Evolutionary conservation across 768 basidiomycete species (phyloP).

Genomic region (Cyclocybe aegerita): DNA sequence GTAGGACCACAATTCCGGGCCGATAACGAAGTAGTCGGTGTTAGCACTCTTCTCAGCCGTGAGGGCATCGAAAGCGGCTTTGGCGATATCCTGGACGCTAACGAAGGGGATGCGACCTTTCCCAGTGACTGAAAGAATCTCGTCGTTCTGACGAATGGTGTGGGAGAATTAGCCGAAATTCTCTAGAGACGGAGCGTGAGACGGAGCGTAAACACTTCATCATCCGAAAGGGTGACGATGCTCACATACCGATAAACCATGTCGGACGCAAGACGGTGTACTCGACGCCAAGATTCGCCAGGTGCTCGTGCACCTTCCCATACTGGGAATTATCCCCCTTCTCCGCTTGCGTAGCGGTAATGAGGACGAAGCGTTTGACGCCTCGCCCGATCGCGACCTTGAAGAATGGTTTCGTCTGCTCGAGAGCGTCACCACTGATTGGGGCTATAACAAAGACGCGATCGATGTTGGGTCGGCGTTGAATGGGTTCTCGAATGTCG

Average conservation of each 20-base stretch:
- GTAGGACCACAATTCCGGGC: constrained; percentile 10
- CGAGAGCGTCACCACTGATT: background rate
- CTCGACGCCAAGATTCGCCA: constrained; percentile 19
- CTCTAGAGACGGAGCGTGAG: constrained; percentile 15
- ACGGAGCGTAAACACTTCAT: too few species aligned
- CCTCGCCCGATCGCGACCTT: constrained; percentile 25
- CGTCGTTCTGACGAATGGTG: constrained; percentile 19
- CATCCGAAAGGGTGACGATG: background rate
- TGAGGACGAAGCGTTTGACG: constrained; percentile 29
- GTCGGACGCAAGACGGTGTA: constrained; percentile 27
- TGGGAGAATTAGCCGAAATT: constrained; percentile 23
- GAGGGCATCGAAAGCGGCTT: constrained; percentile 24
- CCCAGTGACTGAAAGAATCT: constrained; percentile 14
- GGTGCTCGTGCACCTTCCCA: constrained; percentile 24
- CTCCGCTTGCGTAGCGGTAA: constrained; percentile 18
- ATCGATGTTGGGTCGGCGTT: too few species aligned
- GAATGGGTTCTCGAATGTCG: too few species aligned
- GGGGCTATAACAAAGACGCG: background rate
- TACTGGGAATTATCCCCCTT: constrained; percentile 11
- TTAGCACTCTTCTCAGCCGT: constrained; percentile 13
- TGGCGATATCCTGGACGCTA: constrained; percentile 26
- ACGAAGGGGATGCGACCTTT: constrained; percentile 23
- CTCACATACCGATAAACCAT: constrained; percentile 27
- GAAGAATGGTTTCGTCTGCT: constrained; percentile 25
- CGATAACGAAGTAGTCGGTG: constrained; percentile 4